Conservation (phyloP, 495 filamentous ascomycete genomes). For the Aspergillus heteromorphus region DNA sequence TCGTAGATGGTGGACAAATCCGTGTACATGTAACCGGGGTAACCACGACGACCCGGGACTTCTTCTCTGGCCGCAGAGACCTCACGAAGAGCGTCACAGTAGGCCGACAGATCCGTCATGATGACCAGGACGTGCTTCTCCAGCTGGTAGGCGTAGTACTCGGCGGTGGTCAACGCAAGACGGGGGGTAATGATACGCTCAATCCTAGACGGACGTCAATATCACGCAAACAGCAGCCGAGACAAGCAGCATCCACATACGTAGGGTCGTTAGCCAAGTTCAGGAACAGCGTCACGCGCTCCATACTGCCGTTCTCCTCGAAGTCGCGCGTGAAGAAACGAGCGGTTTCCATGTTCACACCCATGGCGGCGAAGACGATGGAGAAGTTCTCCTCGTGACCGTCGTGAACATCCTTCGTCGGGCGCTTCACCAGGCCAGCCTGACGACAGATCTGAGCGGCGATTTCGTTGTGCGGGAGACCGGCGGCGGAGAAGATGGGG, state of each 20-base stretch:
- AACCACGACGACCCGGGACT: slow-evolving; percentile 98
- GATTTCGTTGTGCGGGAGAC: slow-evolving; percentile 98
- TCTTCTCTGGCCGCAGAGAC: slow-evolving; percentile 97
- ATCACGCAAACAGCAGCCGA: background rate
- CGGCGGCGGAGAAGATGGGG: slow-evolving; percentile 97
- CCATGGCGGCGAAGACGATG: slow-evolving; percentile 99
- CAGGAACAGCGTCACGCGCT: slow-evolving; percentile 93
- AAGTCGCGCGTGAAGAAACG: slow-evolving; percentile 99
- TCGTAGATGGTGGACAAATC: slow-evolving; percentile 99
- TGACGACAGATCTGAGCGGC: slow-evolving; percentile 97
- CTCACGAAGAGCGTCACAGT: slow-evolving; percentile 98
- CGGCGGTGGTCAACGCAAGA: slow-evolving; percentile 95
- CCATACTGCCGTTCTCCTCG: slow-evolving; percentile 98
- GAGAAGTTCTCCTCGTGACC: slow-evolving; percentile 99
- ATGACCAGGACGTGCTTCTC: slow-evolving; percentile 99
- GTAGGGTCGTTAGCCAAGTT: slow-evolving; percentile 99
- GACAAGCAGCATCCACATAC: slow-evolving; percentile 46
- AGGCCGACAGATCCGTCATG: slow-evolving; percentile 94
- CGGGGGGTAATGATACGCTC: slow-evolving; percentile 99
- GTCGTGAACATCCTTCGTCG: slow-evolving; percentile 94
- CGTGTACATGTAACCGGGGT: slow-evolving; percentile 99
- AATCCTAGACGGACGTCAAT: slow-evolving; percentile 54
- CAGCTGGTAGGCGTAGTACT: slow-evolving; percentile 99
- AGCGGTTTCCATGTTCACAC: slow-evolving; percentile 98
- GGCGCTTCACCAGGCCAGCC: slow-evolving; percentile 81